These are phyloP conservation scores for Pyrenochaeta sp. DNA, from an alignment of 2,329 filamentous ascomycete genomes.

Conservation along the genomic window DNA sequence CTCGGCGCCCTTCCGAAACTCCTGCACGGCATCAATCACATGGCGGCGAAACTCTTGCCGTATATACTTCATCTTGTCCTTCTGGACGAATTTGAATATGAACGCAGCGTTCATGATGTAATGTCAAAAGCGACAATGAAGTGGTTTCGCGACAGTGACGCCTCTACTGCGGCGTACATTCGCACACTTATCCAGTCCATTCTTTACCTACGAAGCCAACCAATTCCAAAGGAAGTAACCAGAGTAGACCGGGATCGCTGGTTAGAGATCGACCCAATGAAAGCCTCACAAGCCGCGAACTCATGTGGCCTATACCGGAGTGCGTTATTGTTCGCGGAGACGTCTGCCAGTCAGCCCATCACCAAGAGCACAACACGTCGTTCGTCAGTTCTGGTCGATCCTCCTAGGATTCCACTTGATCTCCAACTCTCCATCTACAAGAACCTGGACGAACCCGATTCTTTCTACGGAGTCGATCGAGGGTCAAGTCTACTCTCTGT, in stretches of 20 bases:
- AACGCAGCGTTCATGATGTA: conserved; percentile 61
- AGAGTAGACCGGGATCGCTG: conserved; percentile 81
- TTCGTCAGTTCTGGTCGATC: conserved; percentile 62
- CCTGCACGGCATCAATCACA: conserved; percentile 68
- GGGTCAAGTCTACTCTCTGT: conserved; percentile 78
- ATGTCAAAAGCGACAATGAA: conserved; percentile 71
- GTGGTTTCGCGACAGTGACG: conserved; percentile 65
- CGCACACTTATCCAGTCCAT: conserved; percentile 79
- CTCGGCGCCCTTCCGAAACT: conserved; percentile 73
- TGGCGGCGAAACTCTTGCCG: conserved; percentile 79
- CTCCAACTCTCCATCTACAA: conserved; percentile 84
- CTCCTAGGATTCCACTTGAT: conserved; percentile 61
- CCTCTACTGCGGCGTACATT: conserved; percentile 65
- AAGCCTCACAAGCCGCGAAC: conserved; percentile 74
- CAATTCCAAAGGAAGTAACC: conserved; percentile 75
- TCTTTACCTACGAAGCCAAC: conserved; percentile 86
- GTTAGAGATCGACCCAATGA: conserved; percentile 81
- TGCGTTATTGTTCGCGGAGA: conserved; percentile 82
- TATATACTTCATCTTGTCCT: conserved; percentile 86
- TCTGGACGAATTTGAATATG: conserved; percentile 68
- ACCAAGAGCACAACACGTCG: conserved; percentile 66
- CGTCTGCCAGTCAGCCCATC: conserved; percentile 64
- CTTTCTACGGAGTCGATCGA: conserved; percentile 90
- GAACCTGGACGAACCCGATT: conserved; percentile 93
- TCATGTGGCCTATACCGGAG: conserved; percentile 86